phyloP scores from a whole-genome alignment of 225 moss, liverwort and hornwort genomes.

The Thuidium tamariscinum region DNA sequence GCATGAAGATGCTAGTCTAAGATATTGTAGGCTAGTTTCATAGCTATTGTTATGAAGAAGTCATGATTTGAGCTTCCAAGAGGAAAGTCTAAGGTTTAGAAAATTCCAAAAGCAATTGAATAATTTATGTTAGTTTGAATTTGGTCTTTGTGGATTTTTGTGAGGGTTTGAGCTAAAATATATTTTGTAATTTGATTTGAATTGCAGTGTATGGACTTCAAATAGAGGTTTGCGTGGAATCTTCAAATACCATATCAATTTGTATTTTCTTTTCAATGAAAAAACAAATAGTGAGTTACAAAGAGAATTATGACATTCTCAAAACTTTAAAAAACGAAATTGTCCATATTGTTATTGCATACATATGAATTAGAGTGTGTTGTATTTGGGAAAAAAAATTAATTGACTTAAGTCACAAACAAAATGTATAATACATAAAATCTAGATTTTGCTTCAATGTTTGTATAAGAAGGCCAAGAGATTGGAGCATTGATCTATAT shows the following conservation, averaged over 20 bases:
- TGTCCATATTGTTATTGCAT: too few species aligned
- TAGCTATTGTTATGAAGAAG: background rate
- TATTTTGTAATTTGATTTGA: background rate
- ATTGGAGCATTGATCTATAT: background rate
- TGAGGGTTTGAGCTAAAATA: background rate
- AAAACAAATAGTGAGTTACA: background rate
- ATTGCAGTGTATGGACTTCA: background rate
- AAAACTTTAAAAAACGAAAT: too few species aligned
- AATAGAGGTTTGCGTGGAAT: background rate
- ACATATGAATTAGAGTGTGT: background rate
- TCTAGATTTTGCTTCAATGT: background rate
- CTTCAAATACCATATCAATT: background rate
- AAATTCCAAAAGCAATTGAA: background rate
- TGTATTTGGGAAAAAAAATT: background rate
- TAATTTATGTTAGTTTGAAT: background rate
- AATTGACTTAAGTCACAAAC: background rate
- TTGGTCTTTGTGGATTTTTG: background rate
- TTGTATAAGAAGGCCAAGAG: background rate
- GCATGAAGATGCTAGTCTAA: background rate
- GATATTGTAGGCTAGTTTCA: background rate
- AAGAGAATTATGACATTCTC: background rate
- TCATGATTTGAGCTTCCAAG: background rate
- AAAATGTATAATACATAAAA: background rate
- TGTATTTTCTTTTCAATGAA: background rate
- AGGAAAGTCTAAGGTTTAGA: background rate